Conservation (phyloP, 331 rosid species). For the Malus hybrid region DNA sequence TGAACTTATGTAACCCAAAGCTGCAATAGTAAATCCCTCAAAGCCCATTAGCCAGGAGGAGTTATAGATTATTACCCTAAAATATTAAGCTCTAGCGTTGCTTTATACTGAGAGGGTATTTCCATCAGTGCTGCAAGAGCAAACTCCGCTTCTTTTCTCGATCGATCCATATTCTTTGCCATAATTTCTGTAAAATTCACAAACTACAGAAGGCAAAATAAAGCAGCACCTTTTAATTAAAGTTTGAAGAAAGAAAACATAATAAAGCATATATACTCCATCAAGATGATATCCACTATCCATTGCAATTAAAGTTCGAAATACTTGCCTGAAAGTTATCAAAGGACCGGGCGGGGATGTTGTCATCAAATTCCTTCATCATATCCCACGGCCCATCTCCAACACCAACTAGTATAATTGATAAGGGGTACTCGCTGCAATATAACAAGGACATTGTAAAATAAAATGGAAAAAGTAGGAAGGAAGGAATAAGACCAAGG, state of each 20-base stretch:
- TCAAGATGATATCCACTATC: constrained; percentile 6
- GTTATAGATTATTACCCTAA: constrained; percentile 58
- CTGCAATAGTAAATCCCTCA: constrained; percentile 10
- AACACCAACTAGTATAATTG: constrained; percentile 87
- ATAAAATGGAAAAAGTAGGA: not conserved
- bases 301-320: not conserved
- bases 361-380: constrained; percentile 91
- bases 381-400: constrained; percentile 99
- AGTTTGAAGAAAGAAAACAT: constrained; percentile 3
- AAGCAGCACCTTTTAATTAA: not conserved
- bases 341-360: constrained; percentile 87
- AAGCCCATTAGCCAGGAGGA: not conserved
- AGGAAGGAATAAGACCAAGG: not conserved
- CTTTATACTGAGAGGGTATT: constrained; percentile 87
- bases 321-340: constrained; percentile 86
- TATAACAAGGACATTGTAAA: constrained; percentile 11
- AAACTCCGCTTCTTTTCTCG: constrained; percentile 84
- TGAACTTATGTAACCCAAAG: not conserved
- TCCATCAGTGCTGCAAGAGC: constrained; percentile 92
- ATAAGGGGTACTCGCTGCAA: constrained; percentile 67
- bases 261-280: not conserved
- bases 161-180: constrained; percentile 62
- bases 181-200: constrained; percentile 92
- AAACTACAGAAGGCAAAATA: constrained; percentile 45
- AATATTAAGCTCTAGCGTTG: constrained; percentile 68